Evolutionary conservation across 2,329 filamentous ascomycete genomes (phyloP), one percentile per base, ranked within the genome.

Genomic region (Calonectria hongkongensis): DNA sequence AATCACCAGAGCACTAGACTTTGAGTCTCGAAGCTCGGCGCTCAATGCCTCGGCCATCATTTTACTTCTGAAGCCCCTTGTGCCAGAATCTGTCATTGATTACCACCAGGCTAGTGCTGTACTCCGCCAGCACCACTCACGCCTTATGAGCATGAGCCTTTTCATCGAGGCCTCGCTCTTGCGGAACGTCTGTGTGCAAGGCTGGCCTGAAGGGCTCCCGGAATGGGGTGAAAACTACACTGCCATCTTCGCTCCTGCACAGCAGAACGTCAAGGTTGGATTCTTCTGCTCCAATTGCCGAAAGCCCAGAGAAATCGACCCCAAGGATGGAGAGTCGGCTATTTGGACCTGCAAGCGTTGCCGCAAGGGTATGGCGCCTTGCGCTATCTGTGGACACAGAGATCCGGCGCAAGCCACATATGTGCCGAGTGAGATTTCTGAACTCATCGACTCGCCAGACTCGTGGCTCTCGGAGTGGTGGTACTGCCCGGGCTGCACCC

Each of bases 261-360:
- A 92, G 74, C 86, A 90, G 50, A 86, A 87, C 28, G 88, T 91
- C 66, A 87, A 87, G 25, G 87, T 87, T 0, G 87, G 85, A 0
- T 89, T 90, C 73, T 84, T 88, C 16, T 93, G 91, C 75, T 84
- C 89, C 0, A 83, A 84, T 0, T 93, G 91, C 74, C 85, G 87
- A 45, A 91, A 90, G 74, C 89, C 91, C 0, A 84, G 89, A 16
- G 89, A 91, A 62, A 81, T 89, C 5, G 87, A 89, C 43, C 88
- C 87, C 1, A 84, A 86, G 0, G 74, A 83, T 2, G 81, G 87
- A 7, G 80, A 85, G 51, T 84, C 79, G 72, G 86, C 86, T 0
- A 84, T 92, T n/a, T 92, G 89, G 88, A 86, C 83, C 18, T 93
- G 91, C 78, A 87, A 91, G 50, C 87, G 89, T 3, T 93, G 91